A percentile compares a stretch with the other conserved stretches of the same genome.
These are phyloP conservation scores for Pseudopyricularia javanii DNA, from an alignment of 2,329 filamentous ascomycete genomes.

Conservation along the genomic window DNA sequence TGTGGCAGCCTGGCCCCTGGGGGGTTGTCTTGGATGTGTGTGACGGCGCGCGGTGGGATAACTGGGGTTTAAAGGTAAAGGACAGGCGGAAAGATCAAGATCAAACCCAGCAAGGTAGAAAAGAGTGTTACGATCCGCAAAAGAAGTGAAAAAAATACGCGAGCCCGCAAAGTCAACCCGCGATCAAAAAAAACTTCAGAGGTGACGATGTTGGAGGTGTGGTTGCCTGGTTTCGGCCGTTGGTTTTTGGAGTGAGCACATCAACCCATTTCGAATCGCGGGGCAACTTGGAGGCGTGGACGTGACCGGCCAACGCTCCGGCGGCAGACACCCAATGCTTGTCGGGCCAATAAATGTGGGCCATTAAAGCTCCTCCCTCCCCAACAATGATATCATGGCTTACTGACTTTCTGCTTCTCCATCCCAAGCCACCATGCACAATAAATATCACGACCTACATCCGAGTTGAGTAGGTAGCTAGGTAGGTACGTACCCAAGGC, in stretches of 20 bases:
- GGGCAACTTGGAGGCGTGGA: neutral
- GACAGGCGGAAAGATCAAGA: neutral
- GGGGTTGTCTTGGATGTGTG: neutral
- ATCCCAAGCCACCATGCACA: too few species aligned
- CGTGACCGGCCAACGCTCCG: neutral
- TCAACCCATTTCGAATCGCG: neutral
- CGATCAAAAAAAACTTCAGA: neutral
- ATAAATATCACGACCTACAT: too few species aligned
- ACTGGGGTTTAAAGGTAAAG: neutral
- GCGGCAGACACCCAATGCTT: neutral
- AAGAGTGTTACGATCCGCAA: neutral
- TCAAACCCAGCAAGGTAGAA: neutral
- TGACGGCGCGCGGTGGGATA: neutral
- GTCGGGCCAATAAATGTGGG: neutral
- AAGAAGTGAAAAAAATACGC: neutral
- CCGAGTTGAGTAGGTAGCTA: too few species aligned
- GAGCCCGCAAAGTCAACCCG: neutral
- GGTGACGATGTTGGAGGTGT: neutral
- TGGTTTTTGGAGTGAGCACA: neutral
- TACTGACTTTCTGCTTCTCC: too few species aligned
- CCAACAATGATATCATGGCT: too few species aligned
- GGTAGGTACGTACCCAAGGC: too few species aligned
- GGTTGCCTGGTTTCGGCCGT: neutral
- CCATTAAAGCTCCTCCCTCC: neutral
- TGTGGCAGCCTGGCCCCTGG: conserved; percentile 25